Evolutionary conservation across 2,329 filamentous ascomycete genomes (phyloP), one percentile per base, ranked within the genome.

Genomic region (Beauveria varroae): DNA sequence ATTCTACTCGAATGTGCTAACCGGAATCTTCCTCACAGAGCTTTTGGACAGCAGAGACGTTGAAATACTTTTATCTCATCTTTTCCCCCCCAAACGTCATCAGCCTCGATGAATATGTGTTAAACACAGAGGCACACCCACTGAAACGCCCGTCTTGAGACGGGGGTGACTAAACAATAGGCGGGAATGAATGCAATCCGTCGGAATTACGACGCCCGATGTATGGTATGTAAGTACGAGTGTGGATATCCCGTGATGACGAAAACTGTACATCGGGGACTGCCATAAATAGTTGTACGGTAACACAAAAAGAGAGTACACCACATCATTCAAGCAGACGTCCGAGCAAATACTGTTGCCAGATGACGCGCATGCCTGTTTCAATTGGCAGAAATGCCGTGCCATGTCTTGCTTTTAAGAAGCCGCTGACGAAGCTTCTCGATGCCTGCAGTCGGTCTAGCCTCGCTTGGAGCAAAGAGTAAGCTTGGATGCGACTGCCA

Each of bases 41-140:
- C 64, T 91, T 90, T 71, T 91, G 88, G 87, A 77, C 89, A 43
- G 84, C 84, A 1, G 85, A 88, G 73, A 87, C 85, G 65, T 72
- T 88, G 57, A 88, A 88, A 71, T 88, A 88, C 70, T 86, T 86
- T 65, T 88, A 84, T 64, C 72, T 88, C 61, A 77, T 86, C 9
- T 88, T 87, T 68, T 78, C 77, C 37, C 83, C 86, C 46, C 84
- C 83, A 63, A 76, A 80, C 61, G 70, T 85, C 28, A 74, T 86
- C 18, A 85, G 79, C 67, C 71, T 88, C 65, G 85, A 88, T 70
- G 76, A 83, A 62, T 86, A 82, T 79, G 83, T 86, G 60, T 71
- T 86, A 54, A 83, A 83, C 66, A 83, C 81, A 2, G 81, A 83
- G 71, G 81, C 80, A 22, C 81, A 84, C 66, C 81, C 81, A 47